phyloP scores from a whole-genome alignment of 2,329 filamentous ascomycete genomes.

The Biscogniauxia marginata region DNA sequence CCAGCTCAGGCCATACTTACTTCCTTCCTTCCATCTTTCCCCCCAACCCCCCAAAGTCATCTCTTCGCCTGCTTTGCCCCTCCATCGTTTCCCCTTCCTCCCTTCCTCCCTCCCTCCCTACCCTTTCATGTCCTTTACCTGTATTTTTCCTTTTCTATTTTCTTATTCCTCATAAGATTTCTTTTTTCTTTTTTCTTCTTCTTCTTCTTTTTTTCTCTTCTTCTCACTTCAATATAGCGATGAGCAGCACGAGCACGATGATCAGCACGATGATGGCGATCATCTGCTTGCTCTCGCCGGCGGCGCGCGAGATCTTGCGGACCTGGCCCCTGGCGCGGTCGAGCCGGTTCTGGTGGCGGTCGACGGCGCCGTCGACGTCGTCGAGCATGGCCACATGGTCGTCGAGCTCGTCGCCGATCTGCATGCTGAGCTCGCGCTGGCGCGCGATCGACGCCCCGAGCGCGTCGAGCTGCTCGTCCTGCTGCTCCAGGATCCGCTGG shows the following conservation, averaged over 20 bases:
- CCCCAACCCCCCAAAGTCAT: no score
- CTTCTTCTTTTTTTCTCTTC: background rate
- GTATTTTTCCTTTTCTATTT: background rate
- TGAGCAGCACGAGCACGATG: constrained; percentile 76
- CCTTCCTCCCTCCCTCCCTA: no score
- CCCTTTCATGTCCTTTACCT: background rate
- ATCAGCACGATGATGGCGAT: constrained; percentile 79
- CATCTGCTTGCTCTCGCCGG: constrained; percentile 86
- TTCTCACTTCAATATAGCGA: constrained; percentile 71
- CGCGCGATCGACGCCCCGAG: constrained; percentile 83
- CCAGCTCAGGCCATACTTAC: no score
- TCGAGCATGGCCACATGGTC: constrained; percentile 86
- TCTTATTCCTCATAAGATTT: background rate
- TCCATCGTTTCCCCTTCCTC: background rate
- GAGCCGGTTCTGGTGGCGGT: constrained; percentile 75
- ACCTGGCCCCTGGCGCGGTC: constrained; percentile 72
- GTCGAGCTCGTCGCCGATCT: constrained; percentile 95
- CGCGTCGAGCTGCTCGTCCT: constrained; percentile 89
- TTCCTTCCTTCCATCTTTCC: no score
- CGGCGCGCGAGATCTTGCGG: constrained; percentile 68
- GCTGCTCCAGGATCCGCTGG: constrained; percentile 74
- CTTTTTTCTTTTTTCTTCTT: background rate
- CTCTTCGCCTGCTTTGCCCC: no score
- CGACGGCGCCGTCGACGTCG: constrained; percentile 79
- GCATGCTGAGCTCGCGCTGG: constrained; percentile 89